Evolutionary conservation across 345 rosid genomes (phyloP).

Genomic region (Camelina neglecta): DNA sequence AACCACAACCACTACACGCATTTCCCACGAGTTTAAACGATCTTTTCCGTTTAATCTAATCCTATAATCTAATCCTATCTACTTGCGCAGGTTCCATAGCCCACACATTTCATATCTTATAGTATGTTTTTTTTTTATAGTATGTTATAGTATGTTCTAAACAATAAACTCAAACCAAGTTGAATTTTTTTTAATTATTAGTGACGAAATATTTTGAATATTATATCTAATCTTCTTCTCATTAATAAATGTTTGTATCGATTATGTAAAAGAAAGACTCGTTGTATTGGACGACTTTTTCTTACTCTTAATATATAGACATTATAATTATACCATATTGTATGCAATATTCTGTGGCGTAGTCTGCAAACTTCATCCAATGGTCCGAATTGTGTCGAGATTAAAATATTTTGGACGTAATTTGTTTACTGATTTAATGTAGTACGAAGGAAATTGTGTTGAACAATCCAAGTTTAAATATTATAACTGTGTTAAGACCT

Average conservation of each 20-base stretch:
- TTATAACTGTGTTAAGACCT: background rate
- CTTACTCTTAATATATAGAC: background rate
- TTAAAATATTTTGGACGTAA: background rate
- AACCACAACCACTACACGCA: slow-evolving; percentile 37
- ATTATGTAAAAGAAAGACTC: slow-evolving; percentile 30
- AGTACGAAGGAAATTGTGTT: background rate
- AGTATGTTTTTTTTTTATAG: background rate
- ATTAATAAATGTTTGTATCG: slow-evolving; percentile 24
- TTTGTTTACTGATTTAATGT: background rate
- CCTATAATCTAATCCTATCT: slow-evolving; percentile 32
- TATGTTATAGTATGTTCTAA: background rate
- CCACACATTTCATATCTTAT: slow-evolving; percentile 16
- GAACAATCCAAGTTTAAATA: background rate
- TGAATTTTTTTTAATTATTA: background rate
- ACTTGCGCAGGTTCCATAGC: slow-evolving; percentile 2
- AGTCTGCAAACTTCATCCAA: slow-evolving; percentile 4
- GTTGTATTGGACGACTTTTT: slow-evolving; percentile 22
- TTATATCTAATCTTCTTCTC: background rate
- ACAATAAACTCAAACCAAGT: background rate
- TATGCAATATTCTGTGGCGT: background rate
- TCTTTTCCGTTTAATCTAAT: slow-evolving; percentile 24
- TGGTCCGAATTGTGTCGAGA: background rate
- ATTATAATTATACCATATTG: background rate
- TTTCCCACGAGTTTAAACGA: slow-evolving; percentile 45
- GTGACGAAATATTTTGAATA: background rate